Conservation (phyloP, 495 filamentous ascomycete species). For the Hypomontagnella monticulosa region DNA sequence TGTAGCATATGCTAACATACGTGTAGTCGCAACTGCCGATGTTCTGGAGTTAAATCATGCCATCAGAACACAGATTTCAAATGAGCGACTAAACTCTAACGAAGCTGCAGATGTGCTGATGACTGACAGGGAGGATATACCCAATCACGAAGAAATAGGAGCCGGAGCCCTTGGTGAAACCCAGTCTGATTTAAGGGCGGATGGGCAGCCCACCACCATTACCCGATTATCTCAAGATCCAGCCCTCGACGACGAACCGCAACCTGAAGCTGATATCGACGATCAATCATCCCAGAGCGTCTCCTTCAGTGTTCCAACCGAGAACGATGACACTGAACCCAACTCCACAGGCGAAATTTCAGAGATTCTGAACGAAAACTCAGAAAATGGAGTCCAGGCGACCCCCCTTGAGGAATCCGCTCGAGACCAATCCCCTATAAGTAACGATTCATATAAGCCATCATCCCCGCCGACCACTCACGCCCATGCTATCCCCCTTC, state of each 20-base stretch:
- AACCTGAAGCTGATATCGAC: neutral
- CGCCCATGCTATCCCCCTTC: neutral
- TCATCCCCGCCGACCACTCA: slow-evolving; percentile 16
- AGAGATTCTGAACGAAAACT: neutral
- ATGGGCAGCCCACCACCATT: neutral
- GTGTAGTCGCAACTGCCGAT: neutral
- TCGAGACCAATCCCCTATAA: slow-evolving; percentile 17
- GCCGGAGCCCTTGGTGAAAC: neutral
- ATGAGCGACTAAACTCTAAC: neutral
- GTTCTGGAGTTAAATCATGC: neutral
- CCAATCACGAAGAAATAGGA: neutral
- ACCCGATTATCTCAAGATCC: neutral
- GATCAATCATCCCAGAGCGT: neutral
- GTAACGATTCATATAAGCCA: slow-evolving; percentile 27
- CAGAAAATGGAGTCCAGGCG: slow-evolving; percentile 8
- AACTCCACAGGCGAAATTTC: neutral
- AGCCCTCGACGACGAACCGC: neutral
- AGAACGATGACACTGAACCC: neutral
- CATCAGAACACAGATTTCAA: slow-evolving; percentile 3
- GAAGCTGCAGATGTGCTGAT: slow-evolving; percentile 11
- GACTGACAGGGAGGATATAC: slow-evolving; percentile 9
- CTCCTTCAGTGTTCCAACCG: neutral
- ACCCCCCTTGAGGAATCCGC: slow-evolving; percentile 11
- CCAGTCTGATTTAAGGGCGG: neutral
- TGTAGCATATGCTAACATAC: slow-evolving; percentile 14